Conservation (phyloP, 2,329 filamentous ascomycete genomes). For the Coniochaeta prunicola region DNA sequence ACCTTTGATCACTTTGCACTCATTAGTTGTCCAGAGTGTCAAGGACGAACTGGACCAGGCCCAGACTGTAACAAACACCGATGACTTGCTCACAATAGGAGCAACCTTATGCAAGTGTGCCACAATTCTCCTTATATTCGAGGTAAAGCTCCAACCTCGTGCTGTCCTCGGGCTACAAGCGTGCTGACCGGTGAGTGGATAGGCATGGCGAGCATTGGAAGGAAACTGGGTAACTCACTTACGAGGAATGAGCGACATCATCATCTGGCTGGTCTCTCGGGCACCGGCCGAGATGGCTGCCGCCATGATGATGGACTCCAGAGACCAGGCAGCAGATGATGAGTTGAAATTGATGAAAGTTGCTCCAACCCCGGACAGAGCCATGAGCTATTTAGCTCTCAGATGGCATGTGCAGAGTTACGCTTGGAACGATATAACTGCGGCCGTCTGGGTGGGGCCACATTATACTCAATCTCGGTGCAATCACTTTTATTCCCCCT, state of each 20-base stretch:
- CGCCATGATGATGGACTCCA: background rate
- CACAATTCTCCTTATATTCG: background rate
- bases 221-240: background rate
- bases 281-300: background rate
- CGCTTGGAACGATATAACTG: background rate
- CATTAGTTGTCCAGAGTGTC: background rate
- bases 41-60: background rate
- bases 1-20: background rate
- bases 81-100: background rate
- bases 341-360: background rate
- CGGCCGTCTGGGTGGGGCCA: background rate
- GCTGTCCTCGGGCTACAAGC: no score
- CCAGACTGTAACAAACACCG: background rate
- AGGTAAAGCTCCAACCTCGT: background rate
- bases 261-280: background rate
- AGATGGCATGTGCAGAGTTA: constrained; percentile 1
- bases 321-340: background rate
- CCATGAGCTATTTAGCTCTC: background rate
- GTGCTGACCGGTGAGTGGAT: background rate
- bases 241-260: background rate
- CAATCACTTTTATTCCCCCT: background rate
- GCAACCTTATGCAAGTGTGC: background rate
- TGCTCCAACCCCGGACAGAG: background rate
- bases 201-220: background rate
- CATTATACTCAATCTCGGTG: background rate